Conservation (phyloP, 345 rosid species). For the Brassica carinata region DNA sequence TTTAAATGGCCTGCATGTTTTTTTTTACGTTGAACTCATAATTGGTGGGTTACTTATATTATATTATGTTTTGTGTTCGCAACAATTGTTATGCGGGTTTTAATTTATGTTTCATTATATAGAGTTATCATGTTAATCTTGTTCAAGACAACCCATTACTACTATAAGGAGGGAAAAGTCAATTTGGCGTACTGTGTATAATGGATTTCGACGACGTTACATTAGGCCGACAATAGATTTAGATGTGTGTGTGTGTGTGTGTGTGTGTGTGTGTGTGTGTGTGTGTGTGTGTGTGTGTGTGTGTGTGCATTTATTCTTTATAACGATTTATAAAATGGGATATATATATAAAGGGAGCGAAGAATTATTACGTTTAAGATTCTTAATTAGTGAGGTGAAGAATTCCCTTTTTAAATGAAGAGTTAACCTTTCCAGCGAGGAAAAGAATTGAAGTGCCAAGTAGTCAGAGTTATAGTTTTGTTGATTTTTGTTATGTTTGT, state of each 20-base stretch:
- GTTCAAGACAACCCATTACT: background rate
- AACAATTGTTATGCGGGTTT: background rate
- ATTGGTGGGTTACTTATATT: background rate
- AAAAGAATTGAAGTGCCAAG: no score
- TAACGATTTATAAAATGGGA: no score
- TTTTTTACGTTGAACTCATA: background rate
- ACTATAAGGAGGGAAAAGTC: background rate
- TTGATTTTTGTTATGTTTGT: no score
- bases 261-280: background rate
- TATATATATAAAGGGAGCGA: no score
- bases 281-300: background rate
- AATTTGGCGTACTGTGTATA: background rate
- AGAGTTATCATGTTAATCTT: background rate
- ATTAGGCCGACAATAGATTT: background rate
- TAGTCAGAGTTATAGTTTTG: no score
- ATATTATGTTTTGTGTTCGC: background rate
- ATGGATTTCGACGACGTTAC: background rate
- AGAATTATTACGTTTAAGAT: no score
- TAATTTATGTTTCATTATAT: background rate
- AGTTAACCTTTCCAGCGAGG: no score
- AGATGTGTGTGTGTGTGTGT: background rate
- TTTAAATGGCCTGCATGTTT: background rate
- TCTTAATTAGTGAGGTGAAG: no score
- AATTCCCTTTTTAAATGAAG: no score
- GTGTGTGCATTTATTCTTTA: background rate